Conservation (phyloP, 257 asterid species). For the Forsythia suspensa region DNA sequence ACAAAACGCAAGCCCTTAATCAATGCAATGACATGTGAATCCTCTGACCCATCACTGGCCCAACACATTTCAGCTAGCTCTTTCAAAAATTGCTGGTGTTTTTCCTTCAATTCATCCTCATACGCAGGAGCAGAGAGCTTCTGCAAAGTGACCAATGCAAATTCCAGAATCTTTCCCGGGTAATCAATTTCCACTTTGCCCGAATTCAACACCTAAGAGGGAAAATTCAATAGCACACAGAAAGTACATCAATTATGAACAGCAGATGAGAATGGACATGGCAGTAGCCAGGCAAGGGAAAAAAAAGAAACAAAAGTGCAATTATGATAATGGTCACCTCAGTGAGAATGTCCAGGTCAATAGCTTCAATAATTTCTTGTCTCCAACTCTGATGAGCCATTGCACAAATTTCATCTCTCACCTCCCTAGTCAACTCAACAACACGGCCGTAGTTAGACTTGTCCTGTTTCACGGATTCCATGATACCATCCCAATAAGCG, state of each 20-base stretch:
- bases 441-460: constrained; percentile 60
- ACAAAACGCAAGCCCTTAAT: constrained; percentile 85
- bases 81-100: constrained; percentile 54
- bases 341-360: constrained; percentile 76
- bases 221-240: not conserved
- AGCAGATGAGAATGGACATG: not conserved
- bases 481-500: constrained; percentile 92
- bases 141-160: constrained; percentile 59
- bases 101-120: constrained; percentile 59
- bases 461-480: constrained; percentile 71
- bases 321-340: constrained; percentile 49
- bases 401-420: constrained; percentile 72
- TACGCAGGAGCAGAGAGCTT: constrained; percentile 87
- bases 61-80: constrained; percentile 56
- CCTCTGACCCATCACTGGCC: constrained; percentile 35
- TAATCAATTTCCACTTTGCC: constrained; percentile 65
- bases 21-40: constrained; percentile 49
- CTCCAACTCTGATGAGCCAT: constrained; percentile 91
- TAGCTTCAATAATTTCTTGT: constrained; percentile 60
- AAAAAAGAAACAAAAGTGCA: constrained; percentile 13
- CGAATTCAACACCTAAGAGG: constrained; percentile 56
- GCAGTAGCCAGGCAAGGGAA: not conserved
- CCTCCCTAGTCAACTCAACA: constrained; percentile 79
- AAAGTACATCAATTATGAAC: constrained; percentile 6
- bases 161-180: constrained; percentile 75